Conservation (phyloP, 768 basidiomycete species). For the Serpula lacrymans region DNA sequence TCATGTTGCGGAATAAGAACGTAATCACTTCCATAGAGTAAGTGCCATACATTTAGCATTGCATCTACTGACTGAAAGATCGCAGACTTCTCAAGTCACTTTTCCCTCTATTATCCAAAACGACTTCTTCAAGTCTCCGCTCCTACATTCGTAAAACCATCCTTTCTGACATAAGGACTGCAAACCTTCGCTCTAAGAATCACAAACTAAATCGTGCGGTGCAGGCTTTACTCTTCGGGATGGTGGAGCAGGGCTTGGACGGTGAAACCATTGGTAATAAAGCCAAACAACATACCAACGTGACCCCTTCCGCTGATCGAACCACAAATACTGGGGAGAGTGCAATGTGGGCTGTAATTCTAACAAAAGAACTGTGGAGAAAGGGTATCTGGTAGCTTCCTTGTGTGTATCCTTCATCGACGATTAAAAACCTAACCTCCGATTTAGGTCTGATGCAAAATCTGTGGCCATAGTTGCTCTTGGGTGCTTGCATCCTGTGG, state of each 20-base stretch:
- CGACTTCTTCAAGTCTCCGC: conserved; percentile 80
- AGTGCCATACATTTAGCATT: conserved; percentile 23
- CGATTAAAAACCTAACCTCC: neutral
- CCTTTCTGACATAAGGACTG: conserved; percentile 86
- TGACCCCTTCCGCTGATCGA: conserved; percentile 36
- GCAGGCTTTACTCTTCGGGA: conserved; percentile 92
- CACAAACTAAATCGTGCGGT: conserved; percentile 96
- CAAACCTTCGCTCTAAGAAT: conserved; percentile 85
- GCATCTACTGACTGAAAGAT: conserved; percentile 1
- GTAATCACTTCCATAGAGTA: conserved; percentile 92
- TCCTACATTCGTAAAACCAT: conserved; percentile 90
- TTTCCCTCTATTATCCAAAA: conserved; percentile 95
- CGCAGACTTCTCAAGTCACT: conserved; percentile 80
- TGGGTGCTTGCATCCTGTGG: conserved; percentile 89
- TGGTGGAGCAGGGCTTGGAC: conserved; percentile 92
- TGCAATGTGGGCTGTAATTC: conserved; percentile 95
- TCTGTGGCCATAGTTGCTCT: conserved; percentile 88
- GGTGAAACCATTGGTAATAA: conserved; percentile 81
- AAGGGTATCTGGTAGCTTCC: conserved; percentile 77
- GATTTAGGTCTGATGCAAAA: conserved; percentile 78
- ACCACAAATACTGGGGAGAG: conserved; percentile 62
- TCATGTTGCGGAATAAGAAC: conserved; percentile 90
- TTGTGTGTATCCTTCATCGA: neutral
- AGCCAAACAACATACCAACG: conserved; percentile 57
- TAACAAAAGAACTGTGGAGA: conserved; percentile 92